Evolutionary conservation across 176 grass and related monocot species (phyloP), one percentile per base, ranked within the genome.

Genomic region (Areca catechu): DNA sequence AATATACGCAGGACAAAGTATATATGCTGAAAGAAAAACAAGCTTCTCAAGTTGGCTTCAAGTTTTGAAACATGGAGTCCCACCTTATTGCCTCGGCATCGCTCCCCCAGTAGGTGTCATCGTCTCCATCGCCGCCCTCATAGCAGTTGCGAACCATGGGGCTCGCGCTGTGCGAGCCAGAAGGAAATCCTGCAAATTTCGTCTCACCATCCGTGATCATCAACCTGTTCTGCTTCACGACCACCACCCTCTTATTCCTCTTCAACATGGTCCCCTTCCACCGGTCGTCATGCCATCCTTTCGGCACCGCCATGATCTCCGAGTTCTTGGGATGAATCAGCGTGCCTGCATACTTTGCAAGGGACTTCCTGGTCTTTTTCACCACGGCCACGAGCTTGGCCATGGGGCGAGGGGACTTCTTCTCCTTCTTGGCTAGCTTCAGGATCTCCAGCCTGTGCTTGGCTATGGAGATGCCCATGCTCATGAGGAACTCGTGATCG

Each of bases 401-500:
- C 5, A 6, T n/a, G 1, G 37, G 10, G 0, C 21, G 28, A 56
- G 53, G 54, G 5, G 48, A 4, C 20, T 20, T 15, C 62, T 19
- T n/a, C 20, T 50, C 62, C 56, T 81, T 81, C 60, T 4, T 70
- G 51, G 78, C 74, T 7, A 82, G 65, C 74, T 81, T 81, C 70
- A 86, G 83, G 55, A 81, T 81, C 56, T 94, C 74, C 17, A 94
- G 80, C 28, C 89, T 72, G 84, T 94, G 89, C 78, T 94, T 94
- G 59, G 89, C 89, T 19, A 88, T 51, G 70, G 74, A 76, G 74
- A 94, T 81, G 58, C 89, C 89, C 89, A 94, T 94, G 84, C 89
- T 94, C 75, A 83, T 86, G 64, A 94, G 84, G 61, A 94, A 82
- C 73, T 94, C 89, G 61, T 94, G 89, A 70, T 94, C 81, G 74